Base-by-base conservation (phyloP, 2,329 filamentous ascomycete species). In the Cladophialophora exuberans region DNA sequence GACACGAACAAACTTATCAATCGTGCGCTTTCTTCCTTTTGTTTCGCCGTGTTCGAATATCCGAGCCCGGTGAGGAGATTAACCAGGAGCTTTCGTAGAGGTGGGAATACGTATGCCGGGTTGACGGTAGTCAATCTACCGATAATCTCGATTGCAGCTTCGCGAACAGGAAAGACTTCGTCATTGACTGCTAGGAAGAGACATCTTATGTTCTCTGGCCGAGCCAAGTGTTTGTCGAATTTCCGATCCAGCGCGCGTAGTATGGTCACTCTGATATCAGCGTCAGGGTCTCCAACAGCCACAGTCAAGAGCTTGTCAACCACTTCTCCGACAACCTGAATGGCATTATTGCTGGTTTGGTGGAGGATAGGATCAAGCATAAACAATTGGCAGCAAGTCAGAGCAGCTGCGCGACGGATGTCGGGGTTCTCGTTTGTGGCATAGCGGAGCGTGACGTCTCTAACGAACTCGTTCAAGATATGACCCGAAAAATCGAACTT, bases 321-420 rank as follows among this genome's bases (percentile, higher is more conserved):
- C 26, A 99, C 94, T 70, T 99, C 94, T 52, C 93, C 90, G 41
- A 99, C 95, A 23, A 99, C 94, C 69, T 97, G 91, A 35, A 97
- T 89, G 0, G 94, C 93, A 70, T 99, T 94, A 62, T 93, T 90
- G 70, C 94, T 97, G 5, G 93, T 97, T 74, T 99, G 94, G 66
- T 96, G 94, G 66, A 99, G 91, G 62, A 99, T 97, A 0, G 94
- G 94, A 69, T 99, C 95, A 64, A 90, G 87, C 41, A 97, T 89
- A 67, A 97, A 97, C 41, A 99, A 83, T 71, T 99, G 95, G 68
- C 95, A 99, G 73, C 94, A 97, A 4, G 95, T 99, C 58, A 99
- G 79, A 13, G 94, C 92, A 2, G 94, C 93, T 13, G 94, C 94
- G 72, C 96, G 93, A 56, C 94, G 85, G 46, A 96, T 97, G 62